A percentile compares a stretch with the other conserved stretches of the same genome.
Conservation (phyloP, 2,329 filamentous ascomycete species). For the Diaporthe capsici region DNA sequence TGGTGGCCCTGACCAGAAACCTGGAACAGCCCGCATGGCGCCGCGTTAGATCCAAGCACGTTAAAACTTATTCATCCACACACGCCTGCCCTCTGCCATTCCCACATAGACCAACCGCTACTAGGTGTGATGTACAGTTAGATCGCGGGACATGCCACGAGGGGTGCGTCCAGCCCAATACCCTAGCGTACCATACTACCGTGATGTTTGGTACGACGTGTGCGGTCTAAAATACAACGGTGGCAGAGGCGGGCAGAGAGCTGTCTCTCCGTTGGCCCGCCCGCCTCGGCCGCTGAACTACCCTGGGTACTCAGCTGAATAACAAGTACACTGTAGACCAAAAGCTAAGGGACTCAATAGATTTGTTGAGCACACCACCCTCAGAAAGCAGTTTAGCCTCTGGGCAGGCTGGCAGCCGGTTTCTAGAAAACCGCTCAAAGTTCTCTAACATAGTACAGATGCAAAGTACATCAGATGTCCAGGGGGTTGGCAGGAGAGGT, state of each 20-base stretch:
- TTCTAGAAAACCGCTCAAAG: neutral
- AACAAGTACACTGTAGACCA: neutral
- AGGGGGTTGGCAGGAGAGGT: neutral
- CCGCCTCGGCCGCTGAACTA: neutral
- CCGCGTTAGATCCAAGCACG: constrained; percentile 21
- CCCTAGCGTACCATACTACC: constrained; percentile 19
- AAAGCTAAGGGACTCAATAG: no score
- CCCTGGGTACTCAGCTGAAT: neutral
- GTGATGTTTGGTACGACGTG: constrained; percentile 24
- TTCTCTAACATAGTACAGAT: constrained; percentile 20
- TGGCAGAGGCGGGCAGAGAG: constrained; percentile 1
- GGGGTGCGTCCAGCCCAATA: constrained; percentile 14
- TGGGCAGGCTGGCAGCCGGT: neutral
- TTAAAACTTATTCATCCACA: neutral
- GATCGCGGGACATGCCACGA: constrained; percentile 29
- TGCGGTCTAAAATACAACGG: constrained; percentile 20
- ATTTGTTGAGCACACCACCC: neutral
- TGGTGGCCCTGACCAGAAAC: constrained; percentile 24
- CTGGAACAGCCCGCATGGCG: constrained; percentile 27
- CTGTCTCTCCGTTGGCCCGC: constrained; percentile 1
- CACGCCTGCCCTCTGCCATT: neutral
- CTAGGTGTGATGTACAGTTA: neutral
- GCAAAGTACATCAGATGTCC: constrained; percentile 5
- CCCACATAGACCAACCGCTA: neutral
- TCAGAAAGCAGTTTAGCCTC: neutral